phyloP scores from a whole-genome alignment of 345 rosid genomes.

The Erucastrum elatum region DNA sequence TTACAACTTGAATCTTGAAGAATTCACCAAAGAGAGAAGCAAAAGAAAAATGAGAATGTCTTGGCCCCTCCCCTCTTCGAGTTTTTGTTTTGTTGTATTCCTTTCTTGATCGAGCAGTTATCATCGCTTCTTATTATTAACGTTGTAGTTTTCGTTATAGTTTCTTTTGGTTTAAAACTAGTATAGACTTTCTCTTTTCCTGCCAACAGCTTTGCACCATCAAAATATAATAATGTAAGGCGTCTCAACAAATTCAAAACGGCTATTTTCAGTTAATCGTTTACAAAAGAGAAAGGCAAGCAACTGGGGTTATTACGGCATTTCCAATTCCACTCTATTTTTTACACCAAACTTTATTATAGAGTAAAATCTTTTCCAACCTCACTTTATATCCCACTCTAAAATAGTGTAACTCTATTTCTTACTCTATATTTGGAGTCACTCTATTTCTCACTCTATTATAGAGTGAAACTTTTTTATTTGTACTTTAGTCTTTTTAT shows the following conservation, averaged over 20 bases:
- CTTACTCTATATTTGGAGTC: too few relatives aligned
- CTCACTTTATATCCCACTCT: too few relatives aligned
- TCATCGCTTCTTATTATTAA: not conserved
- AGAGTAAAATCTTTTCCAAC: too few relatives aligned
- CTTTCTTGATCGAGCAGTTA: not conserved
- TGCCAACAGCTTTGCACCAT: not conserved
- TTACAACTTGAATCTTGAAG: constrained; percentile 15
- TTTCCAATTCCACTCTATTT: too few relatives aligned
- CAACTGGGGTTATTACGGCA: too few relatives aligned
- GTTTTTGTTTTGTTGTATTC: not conserved
- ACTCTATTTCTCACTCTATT: too few relatives aligned
- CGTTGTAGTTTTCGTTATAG: constrained; percentile 4
- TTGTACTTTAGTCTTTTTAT: too few relatives aligned
- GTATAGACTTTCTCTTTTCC: not conserved
- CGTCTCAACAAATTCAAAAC: not conserved
- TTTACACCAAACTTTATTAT: too few relatives aligned
- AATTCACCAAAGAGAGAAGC: constrained; percentile 16
- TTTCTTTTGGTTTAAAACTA: not conserved
- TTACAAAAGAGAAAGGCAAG: not conserved
- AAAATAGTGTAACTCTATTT: too few relatives aligned
- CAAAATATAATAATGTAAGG: not conserved
- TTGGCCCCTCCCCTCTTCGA: not conserved
- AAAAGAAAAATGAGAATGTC: constrained; percentile 6
- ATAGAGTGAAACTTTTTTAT: too few relatives aligned
- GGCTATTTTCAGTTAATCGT: not conserved